Evolutionary conservation across 2,329 filamentous ascomycete genomes (phyloP), one percentile per base, ranked within the genome.

Genomic region (Aspergillus latus): DNA sequence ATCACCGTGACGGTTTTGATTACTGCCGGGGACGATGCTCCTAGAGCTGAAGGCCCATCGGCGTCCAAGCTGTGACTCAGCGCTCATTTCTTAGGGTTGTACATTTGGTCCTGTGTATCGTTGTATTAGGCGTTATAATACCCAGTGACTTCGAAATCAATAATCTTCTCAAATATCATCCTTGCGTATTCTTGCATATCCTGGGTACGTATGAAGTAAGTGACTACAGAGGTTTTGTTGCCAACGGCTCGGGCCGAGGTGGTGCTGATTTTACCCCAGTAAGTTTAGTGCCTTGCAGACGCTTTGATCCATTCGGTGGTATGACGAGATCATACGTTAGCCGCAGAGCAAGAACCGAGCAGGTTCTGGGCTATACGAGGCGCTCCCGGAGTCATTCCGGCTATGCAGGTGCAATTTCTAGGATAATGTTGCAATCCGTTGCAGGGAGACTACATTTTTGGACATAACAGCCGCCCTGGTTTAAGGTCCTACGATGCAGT

Each of bases 41-140:
- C 42, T 46, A 43, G n/a, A n/a, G 13, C 8, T 10, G 3, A 13
- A 36, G 36, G 36, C 49, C 56, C 47, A 59, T 63, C 49, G 66
- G 62, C 66, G 67, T 71, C 67, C 70, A 72, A 72, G 69, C 70
- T 72, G 70, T 72, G 60, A 68, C 70, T 70, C 70, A 72, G 70
- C 70, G 62, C 49, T 47, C 59, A 53, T 62, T 60, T 58, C 47
- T 57, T 60, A 59, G 51, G 48, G 37, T 50, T 63, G 56, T 62
- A 54, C 56, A 13, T 60, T 61, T 57, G 60, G 62, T 58, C 60
- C 59, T 60, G 62, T 63, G 63, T 56, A 8, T 40, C 47, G 40
- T 39, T 40, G 7, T 43, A n/a, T 54, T 59, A 64, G 64, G 66
- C 67, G 65, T 70, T 71, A 66, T 65, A 70, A 71, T 72, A 72